Evolutionary conservation across 164 flowering plant genomes (phyloP).

Genomic region (Euptelea pleiosperma): DNA sequence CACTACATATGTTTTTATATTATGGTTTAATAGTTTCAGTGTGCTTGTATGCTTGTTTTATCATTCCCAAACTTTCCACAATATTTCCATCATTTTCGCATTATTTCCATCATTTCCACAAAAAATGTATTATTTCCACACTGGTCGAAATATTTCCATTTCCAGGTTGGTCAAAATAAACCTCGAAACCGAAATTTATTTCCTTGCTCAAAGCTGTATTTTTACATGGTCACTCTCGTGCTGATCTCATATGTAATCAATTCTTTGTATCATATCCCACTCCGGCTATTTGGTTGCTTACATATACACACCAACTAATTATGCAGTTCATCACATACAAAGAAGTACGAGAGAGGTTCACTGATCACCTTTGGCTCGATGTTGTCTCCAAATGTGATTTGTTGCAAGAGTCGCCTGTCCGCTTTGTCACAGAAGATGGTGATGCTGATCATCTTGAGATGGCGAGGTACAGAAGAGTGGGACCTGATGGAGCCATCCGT

Average conservation of each 20-base stretch:
- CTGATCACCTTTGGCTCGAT: slow-evolving; percentile 84
- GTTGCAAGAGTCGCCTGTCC: slow-evolving; percentile 44
- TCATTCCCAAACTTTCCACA: no score
- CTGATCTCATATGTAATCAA: not conserved
- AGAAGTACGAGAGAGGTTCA: slow-evolving; percentile 77
- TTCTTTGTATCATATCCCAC: no score
- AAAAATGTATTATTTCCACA: no score
- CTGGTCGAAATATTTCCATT: no score
- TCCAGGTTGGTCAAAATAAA: no score
- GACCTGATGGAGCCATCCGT: slow-evolving; percentile 75
- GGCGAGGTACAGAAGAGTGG: slow-evolving; percentile 53
- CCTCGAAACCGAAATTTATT: no score
- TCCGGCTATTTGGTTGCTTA: slow-evolving; percentile 1
- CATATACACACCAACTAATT: slow-evolving; percentile 1
- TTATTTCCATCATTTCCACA: no score
- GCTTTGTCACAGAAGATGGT: slow-evolving; percentile 40
- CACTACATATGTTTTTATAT: no score
- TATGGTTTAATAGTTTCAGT: no score
- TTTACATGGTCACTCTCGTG: no score
- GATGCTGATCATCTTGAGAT: slow-evolving; percentile 47
- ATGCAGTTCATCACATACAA: slow-evolving; percentile 71
- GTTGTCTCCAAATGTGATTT: slow-evolving; percentile 91
- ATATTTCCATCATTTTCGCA: no score
- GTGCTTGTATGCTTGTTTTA: no score
- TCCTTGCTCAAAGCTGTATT: not conserved